Evolutionary conservation across 768 basidiomycete genomes (phyloP).

Genomic region (Naganishia kalamii): DNA sequence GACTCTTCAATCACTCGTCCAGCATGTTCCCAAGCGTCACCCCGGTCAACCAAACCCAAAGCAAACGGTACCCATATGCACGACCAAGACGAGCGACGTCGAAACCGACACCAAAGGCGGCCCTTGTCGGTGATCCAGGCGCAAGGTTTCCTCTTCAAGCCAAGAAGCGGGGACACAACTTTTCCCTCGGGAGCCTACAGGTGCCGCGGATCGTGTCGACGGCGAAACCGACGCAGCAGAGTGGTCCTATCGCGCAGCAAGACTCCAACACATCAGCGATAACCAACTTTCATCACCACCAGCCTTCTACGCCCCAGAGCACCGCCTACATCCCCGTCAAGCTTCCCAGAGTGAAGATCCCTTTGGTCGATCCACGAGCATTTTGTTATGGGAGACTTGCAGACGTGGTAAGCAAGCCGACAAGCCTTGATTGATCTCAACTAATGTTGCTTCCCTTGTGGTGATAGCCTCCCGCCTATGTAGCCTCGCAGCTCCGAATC

Average conservation of each 20-base stretch:
- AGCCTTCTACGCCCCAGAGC: too few relatives aligned
- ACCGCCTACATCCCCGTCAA: conserved; percentile 6
- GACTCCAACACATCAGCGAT: background rate
- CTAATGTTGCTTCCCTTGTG: background rate
- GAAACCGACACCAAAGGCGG: background rate
- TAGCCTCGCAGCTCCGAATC: background rate
- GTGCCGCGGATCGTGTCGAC: background rate
- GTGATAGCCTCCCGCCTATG: background rate
- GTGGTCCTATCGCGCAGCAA: background rate
- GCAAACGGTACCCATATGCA: conserved; percentile 8
- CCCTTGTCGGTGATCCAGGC: background rate
- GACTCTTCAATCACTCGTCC: background rate
- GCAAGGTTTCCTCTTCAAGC: background rate
- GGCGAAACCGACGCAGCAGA: background rate
- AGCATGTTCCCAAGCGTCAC: background rate
- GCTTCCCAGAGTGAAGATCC: conserved; percentile 1
- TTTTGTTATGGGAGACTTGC: conserved; percentile 6
- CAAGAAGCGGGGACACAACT: conserved; percentile 3
- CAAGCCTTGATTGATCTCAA: background rate
- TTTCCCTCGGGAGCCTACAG: conserved; percentile 1
- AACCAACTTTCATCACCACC: background rate
- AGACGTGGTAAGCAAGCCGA: background rate
- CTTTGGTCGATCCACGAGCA: background rate
- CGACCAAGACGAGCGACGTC: conserved; percentile 10
- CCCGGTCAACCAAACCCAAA: background rate